Conservation (phyloP, 140 eudicot species). For the Oenanthe javanica region DNA sequence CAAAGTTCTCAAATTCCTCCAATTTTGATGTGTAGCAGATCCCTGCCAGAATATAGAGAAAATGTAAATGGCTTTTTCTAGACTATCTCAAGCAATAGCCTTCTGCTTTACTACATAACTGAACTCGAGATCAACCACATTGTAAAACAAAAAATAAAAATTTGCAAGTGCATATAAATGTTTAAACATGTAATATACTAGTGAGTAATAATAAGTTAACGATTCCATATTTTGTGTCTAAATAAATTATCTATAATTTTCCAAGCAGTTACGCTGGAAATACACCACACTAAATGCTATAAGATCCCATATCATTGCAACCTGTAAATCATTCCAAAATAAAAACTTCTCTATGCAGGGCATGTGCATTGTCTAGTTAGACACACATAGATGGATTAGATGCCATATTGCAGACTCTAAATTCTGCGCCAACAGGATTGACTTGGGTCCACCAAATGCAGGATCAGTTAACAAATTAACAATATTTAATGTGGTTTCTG, state of each 20-base stretch:
- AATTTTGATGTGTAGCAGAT: constrained; percentile 69
- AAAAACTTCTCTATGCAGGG: background rate
- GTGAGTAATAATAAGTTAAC: background rate
- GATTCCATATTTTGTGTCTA: background rate
- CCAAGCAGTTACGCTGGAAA: background rate
- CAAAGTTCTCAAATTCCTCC: constrained; percentile 88
- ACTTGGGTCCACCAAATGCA: too few species aligned
- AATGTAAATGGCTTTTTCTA: background rate
- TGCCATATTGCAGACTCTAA: background rate
- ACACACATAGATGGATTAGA: background rate
- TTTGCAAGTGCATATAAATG: too few species aligned
- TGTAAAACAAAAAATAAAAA: background rate
- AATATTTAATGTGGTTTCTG: background rate
- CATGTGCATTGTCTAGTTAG: background rate
- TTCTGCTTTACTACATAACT: background rate
- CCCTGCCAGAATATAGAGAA: constrained; percentile 33
- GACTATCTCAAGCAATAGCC: background rate
- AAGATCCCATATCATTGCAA: background rate
- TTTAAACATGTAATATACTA: background rate
- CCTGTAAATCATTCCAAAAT: background rate
- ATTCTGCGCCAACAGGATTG: too few species aligned
- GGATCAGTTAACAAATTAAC: too few species aligned
- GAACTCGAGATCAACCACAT: background rate
- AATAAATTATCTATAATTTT: background rate
- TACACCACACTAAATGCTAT: background rate